Evolutionary conservation across 352 stramenopile species (phyloP).

Genomic region (Phytophthora brassicae): DNA sequence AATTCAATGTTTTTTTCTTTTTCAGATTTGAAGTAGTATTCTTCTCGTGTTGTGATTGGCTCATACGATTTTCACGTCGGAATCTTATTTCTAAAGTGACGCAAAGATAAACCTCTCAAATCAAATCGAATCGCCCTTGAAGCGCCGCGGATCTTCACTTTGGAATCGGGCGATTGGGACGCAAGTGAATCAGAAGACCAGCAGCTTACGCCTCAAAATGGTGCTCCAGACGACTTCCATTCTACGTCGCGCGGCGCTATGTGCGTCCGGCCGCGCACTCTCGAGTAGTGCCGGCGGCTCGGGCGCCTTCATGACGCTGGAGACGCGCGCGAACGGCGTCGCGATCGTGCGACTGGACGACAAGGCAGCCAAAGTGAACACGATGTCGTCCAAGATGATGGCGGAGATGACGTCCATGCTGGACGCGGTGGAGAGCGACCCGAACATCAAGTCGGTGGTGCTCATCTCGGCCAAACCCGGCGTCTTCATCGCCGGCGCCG

Average conservation of each 20-base stretch:
- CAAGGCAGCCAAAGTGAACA: constrained; percentile 92
- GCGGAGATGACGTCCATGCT: constrained; percentile 88
- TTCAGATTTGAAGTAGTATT: constrained; percentile 35
- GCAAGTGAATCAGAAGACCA: constrained; percentile 1
- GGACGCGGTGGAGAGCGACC: constrained; percentile 87
- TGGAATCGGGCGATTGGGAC: constrained; percentile 11
- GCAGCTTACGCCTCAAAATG: constrained; percentile 14
- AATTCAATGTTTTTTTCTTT: no score
- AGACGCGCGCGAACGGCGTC: constrained; percentile 86
- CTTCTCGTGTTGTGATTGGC: constrained; percentile 25
- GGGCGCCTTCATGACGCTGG: constrained; percentile 87
- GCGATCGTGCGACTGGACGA: constrained; percentile 93
- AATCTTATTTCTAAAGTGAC: constrained; percentile 10
- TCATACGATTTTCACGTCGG: constrained; percentile 20
- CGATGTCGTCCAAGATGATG: constrained; percentile 91
- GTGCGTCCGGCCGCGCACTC: constrained; percentile 19
- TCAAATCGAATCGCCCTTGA: neutral
- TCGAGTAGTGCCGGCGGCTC: constrained; percentile 30
- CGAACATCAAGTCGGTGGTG: constrained; percentile 95
- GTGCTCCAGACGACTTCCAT: constrained; percentile 37
- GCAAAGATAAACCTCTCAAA: neutral
- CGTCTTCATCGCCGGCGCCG: constrained; percentile 98
- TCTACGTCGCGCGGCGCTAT: constrained; percentile 26
- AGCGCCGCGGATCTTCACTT: constrained; percentile 28
- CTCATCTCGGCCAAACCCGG: constrained; percentile 97